Percentiles rank a stretch among this genome's conserved stretches.
Evolutionary conservation across 1,139 yeast species (phyloP).

Genomic region (Suhomyces chickasaworum): DNA sequence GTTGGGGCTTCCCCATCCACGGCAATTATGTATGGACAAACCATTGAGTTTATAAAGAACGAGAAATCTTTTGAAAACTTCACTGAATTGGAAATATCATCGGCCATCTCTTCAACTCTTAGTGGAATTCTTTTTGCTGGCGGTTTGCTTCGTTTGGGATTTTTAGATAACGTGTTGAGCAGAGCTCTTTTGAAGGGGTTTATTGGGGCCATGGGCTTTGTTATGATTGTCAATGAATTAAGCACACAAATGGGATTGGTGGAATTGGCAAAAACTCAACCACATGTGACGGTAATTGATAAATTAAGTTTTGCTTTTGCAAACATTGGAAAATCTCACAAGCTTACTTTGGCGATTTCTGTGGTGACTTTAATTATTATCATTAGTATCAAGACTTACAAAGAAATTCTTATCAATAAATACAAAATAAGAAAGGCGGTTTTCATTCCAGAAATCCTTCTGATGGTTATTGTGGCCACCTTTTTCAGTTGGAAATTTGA

Average conservation of each 20-base stretch:
- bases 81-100: constrained; percentile 28
- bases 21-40: constrained; percentile 36
- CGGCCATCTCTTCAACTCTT: constrained; percentile 28
- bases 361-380: constrained; percentile 26
- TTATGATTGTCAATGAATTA: constrained; percentile 37
- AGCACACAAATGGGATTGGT: constrained; percentile 33
- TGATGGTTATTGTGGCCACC: constrained; percentile 36
- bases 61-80: constrained; percentile 18
- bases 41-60: constrained; percentile 26
- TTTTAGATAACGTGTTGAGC: constrained; percentile 34
- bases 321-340: constrained; percentile 23
- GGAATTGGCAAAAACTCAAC: constrained; percentile 21
- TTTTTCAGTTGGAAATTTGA: constrained; percentile 24
- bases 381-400: constrained; percentile 24
- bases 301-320: constrained; percentile 24
- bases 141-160: constrained; percentile 35
- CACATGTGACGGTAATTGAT: constrained; percentile 28
- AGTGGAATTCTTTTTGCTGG: constrained; percentile 31
- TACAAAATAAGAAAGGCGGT: constrained; percentile 23
- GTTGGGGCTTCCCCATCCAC: constrained; percentile 40
- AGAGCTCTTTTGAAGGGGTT: constrained; percentile 38
- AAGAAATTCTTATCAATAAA: constrained; percentile 21
- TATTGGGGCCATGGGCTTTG: constrained; percentile 39
- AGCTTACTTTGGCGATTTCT: constrained; percentile 26
- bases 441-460: constrained; percentile 35